A percentile compares a stretch with the other conserved stretches of the same genome.
phyloP scores from a whole-genome alignment of 2,329 filamentous ascomycete genomes.

The Fulvia fulva region DNA sequence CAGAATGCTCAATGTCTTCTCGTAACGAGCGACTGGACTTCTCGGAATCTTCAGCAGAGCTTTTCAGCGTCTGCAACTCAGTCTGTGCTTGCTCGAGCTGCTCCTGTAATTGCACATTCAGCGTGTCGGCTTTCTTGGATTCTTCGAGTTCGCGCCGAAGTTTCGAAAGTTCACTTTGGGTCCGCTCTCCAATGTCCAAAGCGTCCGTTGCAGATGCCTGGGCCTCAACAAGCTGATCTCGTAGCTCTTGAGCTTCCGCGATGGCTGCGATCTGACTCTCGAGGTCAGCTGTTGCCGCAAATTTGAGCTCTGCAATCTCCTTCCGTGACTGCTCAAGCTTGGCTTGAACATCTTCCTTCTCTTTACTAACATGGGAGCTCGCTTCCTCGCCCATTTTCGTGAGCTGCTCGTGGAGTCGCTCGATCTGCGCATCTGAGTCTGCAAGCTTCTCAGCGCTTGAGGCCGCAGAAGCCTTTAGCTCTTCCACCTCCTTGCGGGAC shows the following conservation, averaged over 20 bases:
- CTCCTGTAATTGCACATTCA: not conserved
- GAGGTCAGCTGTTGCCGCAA: not conserved
- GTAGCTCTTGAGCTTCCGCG: not conserved
- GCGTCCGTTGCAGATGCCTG: not conserved
- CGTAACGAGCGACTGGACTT: not conserved
- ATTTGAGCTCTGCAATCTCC: not conserved
- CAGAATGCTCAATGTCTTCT: not conserved
- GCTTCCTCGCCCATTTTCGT: not conserved
- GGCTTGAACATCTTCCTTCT: not conserved
- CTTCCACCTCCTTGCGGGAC: not conserved
- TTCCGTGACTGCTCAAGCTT: not conserved
- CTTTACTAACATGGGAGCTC: not conserved
- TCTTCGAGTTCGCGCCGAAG: not conserved
- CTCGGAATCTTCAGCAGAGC: not conserved
- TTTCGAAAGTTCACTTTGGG: not conserved
- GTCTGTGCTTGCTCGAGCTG: conserved; percentile 1
- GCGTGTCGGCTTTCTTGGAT: not conserved
- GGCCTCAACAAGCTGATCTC: not conserved
- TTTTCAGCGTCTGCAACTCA: not conserved
- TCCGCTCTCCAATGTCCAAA: not conserved
- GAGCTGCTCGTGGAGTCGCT: not conserved
- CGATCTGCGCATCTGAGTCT: not conserved
- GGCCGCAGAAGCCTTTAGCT: conserved; percentile 5
- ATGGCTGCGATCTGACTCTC: not conserved
- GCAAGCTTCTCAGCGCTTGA: conserved; percentile 1